Percentiles rank a stretch among this genome's conserved stretches.
These are phyloP conservation scores for Arctostaphylos glauca DNA, from an alignment of 148 eudicot species.

Conservation along the genomic window DNA sequence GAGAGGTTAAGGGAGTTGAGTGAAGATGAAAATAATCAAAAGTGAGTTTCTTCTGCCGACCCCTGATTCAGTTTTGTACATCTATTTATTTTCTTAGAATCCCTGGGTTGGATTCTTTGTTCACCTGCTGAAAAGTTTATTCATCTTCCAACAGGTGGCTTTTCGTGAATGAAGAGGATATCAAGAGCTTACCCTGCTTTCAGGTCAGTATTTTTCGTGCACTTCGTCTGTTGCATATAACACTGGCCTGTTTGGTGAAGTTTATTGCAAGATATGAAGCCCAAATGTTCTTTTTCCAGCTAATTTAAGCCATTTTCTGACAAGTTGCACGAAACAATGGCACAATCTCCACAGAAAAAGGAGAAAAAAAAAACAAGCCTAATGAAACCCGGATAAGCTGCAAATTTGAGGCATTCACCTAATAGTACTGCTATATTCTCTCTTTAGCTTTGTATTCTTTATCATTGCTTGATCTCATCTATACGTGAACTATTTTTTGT, in stretches of 20 bases:
- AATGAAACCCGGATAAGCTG: background rate
- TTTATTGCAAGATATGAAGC: background rate
- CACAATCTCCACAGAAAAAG: background rate
- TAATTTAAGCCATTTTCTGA: background rate
- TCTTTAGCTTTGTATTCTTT: background rate
- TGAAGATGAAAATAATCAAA: constrained; percentile 81
- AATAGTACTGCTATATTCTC: background rate
- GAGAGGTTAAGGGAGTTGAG: constrained; percentile 78
- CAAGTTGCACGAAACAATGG: background rate
- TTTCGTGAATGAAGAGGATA: constrained; percentile 95
- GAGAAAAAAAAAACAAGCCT: background rate
- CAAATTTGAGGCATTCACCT: background rate
- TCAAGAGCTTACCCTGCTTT: constrained; percentile 82
- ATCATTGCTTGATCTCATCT: background rate
- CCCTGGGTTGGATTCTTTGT: constrained; percentile 1
- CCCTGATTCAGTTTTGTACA: background rate
- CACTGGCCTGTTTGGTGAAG: background rate
- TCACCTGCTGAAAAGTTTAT: background rate
- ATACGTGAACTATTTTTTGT: background rate
- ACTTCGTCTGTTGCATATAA: background rate
- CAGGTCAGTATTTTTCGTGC: constrained; percentile 42
- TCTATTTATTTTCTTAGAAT: background rate
- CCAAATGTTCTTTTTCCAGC: background rate
- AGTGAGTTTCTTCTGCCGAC: constrained; percentile 32
- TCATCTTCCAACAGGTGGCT: constrained; percentile 59